These are phyloP conservation scores for Nicotiana obtusifolia DNA, from an alignment of 257 asterid genomes.

Conservation along the genomic window DNA sequence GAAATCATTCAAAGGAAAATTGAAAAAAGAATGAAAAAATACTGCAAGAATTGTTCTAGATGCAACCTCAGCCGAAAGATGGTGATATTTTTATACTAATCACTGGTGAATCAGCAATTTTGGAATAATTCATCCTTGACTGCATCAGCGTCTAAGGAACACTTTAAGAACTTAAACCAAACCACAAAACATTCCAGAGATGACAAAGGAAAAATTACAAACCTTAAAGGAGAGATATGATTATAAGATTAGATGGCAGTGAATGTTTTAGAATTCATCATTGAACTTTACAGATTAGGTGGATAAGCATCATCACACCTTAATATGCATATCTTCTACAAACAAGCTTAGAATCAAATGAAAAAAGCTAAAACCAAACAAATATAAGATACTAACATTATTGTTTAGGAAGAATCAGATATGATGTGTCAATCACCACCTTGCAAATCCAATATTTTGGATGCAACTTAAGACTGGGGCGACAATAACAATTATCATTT, in stretches of 20 bases:
- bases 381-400: not conserved
- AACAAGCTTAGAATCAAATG: not conserved
- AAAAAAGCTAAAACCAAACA: not conserved
- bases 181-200: not conserved
- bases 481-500: slow-evolving; percentile 36
- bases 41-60: not conserved
- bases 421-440: slow-evolving; percentile 33
- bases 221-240: not conserved
- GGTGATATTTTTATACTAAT: slow-evolving; percentile 54
- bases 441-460: slow-evolving; percentile 13
- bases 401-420: slow-evolving; percentile 22
- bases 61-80: slow-evolving; percentile 95
- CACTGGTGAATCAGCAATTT: slow-evolving; percentile 39
- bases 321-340: not conserved
- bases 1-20: too few species aligned
- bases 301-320: slow-evolving; percentile 43
- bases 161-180: not conserved
- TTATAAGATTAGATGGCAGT: slow-evolving; percentile 77
- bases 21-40: not conserved
- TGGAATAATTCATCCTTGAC: slow-evolving; percentile 45
- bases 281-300: slow-evolving; percentile 41
- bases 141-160: slow-evolving; percentile 8
- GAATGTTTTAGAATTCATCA: slow-evolving; percentile 62
- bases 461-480: slow-evolving; percentile 48
- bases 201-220: not conserved